These are phyloP conservation scores for Colletotrichum limetticola DNA, from an alignment of 2,329 filamentous ascomycete species.

Conservation along the genomic window DNA sequence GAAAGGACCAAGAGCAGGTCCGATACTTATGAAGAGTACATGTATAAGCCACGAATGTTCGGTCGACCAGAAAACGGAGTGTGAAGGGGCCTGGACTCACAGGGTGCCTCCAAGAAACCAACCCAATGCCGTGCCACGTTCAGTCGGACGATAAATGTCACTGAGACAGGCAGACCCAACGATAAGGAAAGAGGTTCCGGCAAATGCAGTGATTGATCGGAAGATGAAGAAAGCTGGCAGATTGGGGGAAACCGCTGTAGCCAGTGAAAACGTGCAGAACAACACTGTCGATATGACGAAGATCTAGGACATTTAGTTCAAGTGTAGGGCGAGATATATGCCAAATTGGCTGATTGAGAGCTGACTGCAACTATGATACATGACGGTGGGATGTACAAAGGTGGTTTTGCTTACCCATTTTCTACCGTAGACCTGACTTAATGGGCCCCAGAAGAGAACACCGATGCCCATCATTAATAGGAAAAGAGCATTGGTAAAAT, in stretches of 20 bases:
- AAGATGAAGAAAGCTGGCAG: conserved; percentile 75
- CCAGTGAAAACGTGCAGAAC: conserved; percentile 73
- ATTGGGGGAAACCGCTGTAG: conserved; percentile 74
- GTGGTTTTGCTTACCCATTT: conserved; percentile 53
- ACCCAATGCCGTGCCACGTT: conserved; percentile 72
- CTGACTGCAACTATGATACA: conserved; percentile 11
- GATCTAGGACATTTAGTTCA: conserved; percentile 30
- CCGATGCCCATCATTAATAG: conserved; percentile 77
- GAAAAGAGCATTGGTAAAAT: conserved; percentile 76
- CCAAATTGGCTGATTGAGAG: background rate
- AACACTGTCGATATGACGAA: conserved; percentile 47
- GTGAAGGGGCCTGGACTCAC: background rate
- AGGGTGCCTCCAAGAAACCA: conserved; percentile 76
- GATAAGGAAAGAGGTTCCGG: conserved; percentile 75
- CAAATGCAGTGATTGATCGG: conserved; percentile 75
- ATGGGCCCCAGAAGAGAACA: conserved; percentile 73
- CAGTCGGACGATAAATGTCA: conserved; percentile 68
- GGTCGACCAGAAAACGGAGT: background rate
- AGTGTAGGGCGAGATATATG: background rate
- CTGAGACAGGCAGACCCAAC: conserved; percentile 72
- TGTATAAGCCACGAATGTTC: background rate
- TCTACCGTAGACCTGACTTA: conserved; percentile 68
- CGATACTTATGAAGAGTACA: conserved; percentile 51
- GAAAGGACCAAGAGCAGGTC: conserved; percentile 71
- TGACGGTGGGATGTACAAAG: conserved; percentile 37